A percentile compares a stretch with the other conserved stretches of the same genome.
Conservation (phyloP, 2,329 filamentous ascomycete genomes). For the Diaporthe sp. region DNA sequence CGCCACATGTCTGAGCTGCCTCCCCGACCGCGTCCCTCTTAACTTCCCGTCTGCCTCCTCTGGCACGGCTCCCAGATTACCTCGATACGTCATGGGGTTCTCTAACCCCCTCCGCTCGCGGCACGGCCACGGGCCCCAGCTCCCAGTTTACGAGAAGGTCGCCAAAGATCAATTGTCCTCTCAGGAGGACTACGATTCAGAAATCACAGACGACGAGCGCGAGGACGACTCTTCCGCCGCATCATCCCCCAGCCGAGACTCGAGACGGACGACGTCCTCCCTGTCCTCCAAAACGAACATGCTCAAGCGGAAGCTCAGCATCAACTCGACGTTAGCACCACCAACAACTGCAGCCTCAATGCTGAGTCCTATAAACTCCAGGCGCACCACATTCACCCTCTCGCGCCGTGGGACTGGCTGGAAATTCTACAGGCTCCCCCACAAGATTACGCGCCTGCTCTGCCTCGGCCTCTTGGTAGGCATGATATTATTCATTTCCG, state of each 20-base stretch:
- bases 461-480: slow-evolving; percentile 77
- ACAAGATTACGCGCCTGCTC: slow-evolving; percentile 82
- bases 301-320: slow-evolving; percentile 44
- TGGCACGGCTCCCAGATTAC: slow-evolving; percentile 13
- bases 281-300: slow-evolving; percentile 59
- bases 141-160: slow-evolving; percentile 65
- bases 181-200: slow-evolving; percentile 62
- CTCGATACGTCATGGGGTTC: slow-evolving; percentile 37
- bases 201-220: slow-evolving; percentile 53
- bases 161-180: slow-evolving; percentile 63
- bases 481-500: slow-evolving; percentile 82
- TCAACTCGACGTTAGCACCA: slow-evolving; percentile 35
- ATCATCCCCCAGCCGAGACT: slow-evolving; percentile 63
- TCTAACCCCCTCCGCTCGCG: slow-evolving; percentile 61
- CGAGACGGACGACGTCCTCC: slow-evolving; percentile 64
- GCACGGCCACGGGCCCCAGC: slow-evolving; percentile 52
- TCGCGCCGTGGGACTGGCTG: slow-evolving; percentile 49
- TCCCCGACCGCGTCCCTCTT: slow-evolving; percentile 14
- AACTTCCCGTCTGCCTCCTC: slow-evolving; percentile 21
- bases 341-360: slow-evolving; percentile 30
- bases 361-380: slow-evolving; percentile 46
- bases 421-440: slow-evolving; percentile 73
- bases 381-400: slow-evolving; percentile 49
- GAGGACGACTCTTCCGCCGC: slow-evolving; percentile 52
- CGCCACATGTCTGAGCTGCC: slow-evolving; percentile 28